Base-by-base conservation (phyloP, 176 grass and related monocot genomes). In the Puya raimondii region DNA sequence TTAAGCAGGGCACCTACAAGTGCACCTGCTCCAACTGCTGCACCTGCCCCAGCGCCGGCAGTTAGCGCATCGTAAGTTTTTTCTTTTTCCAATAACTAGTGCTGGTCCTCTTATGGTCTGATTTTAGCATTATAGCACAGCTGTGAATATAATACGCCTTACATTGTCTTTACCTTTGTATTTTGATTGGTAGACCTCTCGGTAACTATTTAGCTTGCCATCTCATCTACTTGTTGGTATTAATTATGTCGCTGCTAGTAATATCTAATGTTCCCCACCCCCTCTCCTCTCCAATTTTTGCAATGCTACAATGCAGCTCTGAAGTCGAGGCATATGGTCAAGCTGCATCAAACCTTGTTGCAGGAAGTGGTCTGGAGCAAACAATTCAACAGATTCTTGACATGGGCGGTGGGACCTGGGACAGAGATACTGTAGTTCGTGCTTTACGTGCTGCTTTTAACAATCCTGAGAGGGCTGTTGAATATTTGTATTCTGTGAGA, bases 381-480 rank as follows among this genome's bases (percentile, higher is more conserved):
- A 99, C 83, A n/a, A 71, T 94, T 18, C 87, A 88, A 79, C 87
- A 94, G 47, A 82, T 99, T 72, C 78, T 99, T 68, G 95, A 94
- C 75, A 99, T 99, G 95, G 95, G 95, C 1, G 87, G 95, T 59
- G 95, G 90, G 23, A 93, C 80, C 3, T 99, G 90, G 95, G 95
- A 94, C 14, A 88, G 95, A 49, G 95, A 91, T 13, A 84, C 83
- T 23, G 90, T 99, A 82, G 33, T 93, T 20, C 90, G 78, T 74
- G 95, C 95, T 75, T 53, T 99, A 53, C 95, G 87, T 72, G 95
- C 95, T 71, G 95, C 95, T 61, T 99, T 79, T 79, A 99, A 99
- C 79, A 99, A 99, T 75, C 95, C 95, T 72, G 95, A 99, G 70
- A 83, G 95, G 68, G 95, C 95, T 56, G 86, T 99, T 72, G 95